Evolutionary conservation across 1,139 yeast genomes (phyloP), one percentile per base, ranked within the genome.

Genomic region (Tardiomyces depauwii): DNA sequence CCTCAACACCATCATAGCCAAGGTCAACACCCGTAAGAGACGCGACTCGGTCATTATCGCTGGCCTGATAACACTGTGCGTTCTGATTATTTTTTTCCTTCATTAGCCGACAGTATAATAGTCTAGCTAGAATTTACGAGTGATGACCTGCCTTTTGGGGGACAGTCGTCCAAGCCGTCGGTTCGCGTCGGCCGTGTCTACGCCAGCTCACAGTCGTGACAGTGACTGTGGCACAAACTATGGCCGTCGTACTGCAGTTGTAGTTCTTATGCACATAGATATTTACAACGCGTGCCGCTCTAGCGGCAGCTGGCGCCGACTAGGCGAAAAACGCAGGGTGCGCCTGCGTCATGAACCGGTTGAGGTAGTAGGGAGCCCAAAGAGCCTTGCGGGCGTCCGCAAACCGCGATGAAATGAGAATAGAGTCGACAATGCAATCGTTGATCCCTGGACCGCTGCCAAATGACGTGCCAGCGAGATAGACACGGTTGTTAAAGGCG

Each of bases 391-490:
- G 51, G 46, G 63, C 62, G 21, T 50, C 54, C 32, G 56, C 45
- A 53, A 63, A 63, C 33, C 68, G 52, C 6, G 62, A 49, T 2
- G 91, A 93, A 47, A 71, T 77, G 44, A 71, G 72, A 46, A 83
- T 71, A 7, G 84, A 76, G 56, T 80, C 78, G 39, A 75, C 63
- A 1, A 86, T 82, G 54, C 91, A 83, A 63, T 88, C 96, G 1
- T 96, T 95, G 0, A 89, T 89, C 0, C 96, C 96, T 1, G 86
- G 78, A 0, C 95, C 94, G 41, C 74, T 75, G 12, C 88, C 86
- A 61, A 82, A 82, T 2, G 87, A 77, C 77, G 83, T 85, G 0
- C 96, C 97, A 19, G 93, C 88, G 10, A 84, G 59, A 1, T 80
- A 73, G 2, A 87, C 59, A 19, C 70, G 68, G 25, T 70, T 70